Percentiles rank a stretch among this genome's conserved stretches.
Evolutionary conservation across 2,329 filamentous ascomycete genomes (phyloP).

Genomic region (Claviceps fusiformis): DNA sequence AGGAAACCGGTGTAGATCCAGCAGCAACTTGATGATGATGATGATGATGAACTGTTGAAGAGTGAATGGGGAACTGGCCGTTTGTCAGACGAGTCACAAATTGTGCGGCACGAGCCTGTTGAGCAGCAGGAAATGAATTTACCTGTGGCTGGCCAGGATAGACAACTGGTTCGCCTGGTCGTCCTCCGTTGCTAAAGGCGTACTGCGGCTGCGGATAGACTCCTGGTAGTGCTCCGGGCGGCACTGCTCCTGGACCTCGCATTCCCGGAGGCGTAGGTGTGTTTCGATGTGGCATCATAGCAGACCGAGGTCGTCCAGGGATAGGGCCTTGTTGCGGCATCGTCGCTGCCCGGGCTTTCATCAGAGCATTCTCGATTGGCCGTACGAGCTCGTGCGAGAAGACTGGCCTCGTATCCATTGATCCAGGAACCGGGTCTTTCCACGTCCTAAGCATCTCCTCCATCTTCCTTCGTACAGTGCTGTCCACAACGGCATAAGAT

Average conservation of each 20-base stretch:
- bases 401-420: constrained; percentile 81
- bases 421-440: constrained; percentile 93
- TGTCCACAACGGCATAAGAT: constrained; percentile 81
- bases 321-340: constrained; percentile 38
- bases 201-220: constrained; percentile 16
- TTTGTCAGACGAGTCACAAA: neutral
- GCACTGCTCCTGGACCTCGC: constrained; percentile 13
- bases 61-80: constrained; percentile 22
- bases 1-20: constrained; percentile 22
- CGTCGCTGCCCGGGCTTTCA: constrained; percentile 58
- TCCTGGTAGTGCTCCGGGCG: constrained; percentile 11
- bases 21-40: constrained; percentile 20
- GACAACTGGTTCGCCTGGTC: constrained; percentile 10
- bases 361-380: constrained; percentile 86
- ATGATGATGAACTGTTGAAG: constrained; percentile 15
- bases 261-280: constrained; percentile 59
- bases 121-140: constrained; percentile 5
- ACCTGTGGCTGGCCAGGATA: constrained; percentile 17
- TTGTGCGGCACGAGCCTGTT: neutral
- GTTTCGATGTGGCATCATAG: constrained; percentile 46
- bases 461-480: constrained; percentile 72
- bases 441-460: constrained; percentile 96
- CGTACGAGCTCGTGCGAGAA: constrained; percentile 78
- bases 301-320: constrained; percentile 34
- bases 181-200: constrained; percentile 18